phyloP scores from a whole-genome alignment of 805 yeast genomes.

The Candida insectalens region DNA sequence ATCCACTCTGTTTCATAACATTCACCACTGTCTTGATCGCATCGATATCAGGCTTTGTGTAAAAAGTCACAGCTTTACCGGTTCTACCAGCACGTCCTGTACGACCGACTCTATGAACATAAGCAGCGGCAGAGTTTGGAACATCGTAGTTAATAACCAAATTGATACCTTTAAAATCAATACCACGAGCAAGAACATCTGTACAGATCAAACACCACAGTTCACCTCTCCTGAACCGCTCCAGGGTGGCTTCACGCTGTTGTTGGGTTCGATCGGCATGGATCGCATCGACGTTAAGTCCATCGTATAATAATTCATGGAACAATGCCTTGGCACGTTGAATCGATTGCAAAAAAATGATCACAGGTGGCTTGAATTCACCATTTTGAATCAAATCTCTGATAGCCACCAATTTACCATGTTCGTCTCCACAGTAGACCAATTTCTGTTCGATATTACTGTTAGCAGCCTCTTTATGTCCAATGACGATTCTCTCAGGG shows the following conservation, averaged over 20 bases:
- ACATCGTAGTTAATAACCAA: slow-evolving; percentile 94
- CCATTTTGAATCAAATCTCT: slow-evolving; percentile 81
- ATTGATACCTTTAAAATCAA: slow-evolving; percentile 93
- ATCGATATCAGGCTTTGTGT: slow-evolving; percentile 78
- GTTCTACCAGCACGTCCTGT: slow-evolving; percentile 90
- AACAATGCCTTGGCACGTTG: slow-evolving; percentile 91
- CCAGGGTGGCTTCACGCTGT: slow-evolving; percentile 80
- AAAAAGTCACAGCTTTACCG: slow-evolving; percentile 87
- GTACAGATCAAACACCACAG: slow-evolving; percentile 96
- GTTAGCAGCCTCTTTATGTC: slow-evolving; percentile 91
- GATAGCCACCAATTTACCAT: slow-evolving; percentile 88
- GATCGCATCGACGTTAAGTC: slow-evolving; percentile 86
- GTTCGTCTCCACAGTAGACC: slow-evolving; percentile 84
- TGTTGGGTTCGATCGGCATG: slow-evolving; percentile 89
- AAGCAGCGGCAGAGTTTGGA: slow-evolving; percentile 87
- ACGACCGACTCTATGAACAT: slow-evolving; percentile 97
- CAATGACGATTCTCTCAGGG: slow-evolving; percentile 80
- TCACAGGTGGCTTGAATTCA: slow-evolving; percentile 84
- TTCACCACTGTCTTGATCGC: slow-evolving; percentile 78
- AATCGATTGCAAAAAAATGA: slow-evolving; percentile 86
- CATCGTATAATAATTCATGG: slow-evolving; percentile 88
- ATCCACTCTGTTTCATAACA: slow-evolving; percentile 92
- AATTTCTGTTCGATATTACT: slow-evolving; percentile 72
- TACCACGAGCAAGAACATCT: slow-evolving; percentile 93
- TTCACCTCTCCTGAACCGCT: slow-evolving; percentile 80